Base-by-base conservation (phyloP, 2,329 filamentous ascomycete species). In the Aspergillus ruber region DNA sequence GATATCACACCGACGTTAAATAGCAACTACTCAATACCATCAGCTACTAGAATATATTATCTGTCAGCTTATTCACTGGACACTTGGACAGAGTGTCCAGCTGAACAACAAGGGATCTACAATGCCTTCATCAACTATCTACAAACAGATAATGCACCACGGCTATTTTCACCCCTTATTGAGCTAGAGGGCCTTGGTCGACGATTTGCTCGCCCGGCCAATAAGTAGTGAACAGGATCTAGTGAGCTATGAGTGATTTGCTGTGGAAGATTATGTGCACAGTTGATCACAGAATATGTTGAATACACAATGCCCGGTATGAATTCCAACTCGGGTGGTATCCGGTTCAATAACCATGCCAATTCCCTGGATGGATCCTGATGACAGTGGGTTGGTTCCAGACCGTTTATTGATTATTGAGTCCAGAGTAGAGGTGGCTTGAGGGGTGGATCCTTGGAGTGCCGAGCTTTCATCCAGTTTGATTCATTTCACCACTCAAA, bases 281-380 rank as follows among this genome's bases (percentile, higher is more conserved):
- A 33, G n/a, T 33, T 33, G 32, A 33, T n/a, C n/a, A 33, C 32
- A 33, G 12, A 33, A 15, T 13, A 33, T 33, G 32, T 33, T n/a
- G n/a, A 13, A 33, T 33, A 33, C 32, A 12, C 12, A 33, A 33
- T 33, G 12, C 32, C 32, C 32, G 32, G 32, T 4, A 33, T 33
- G 32, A 33, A 33, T 33, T 33, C 12, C 32, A 33, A 33, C 12
- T 15, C 32, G 10, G 32, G 32, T 15, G 32, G 10, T 2, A 15
- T n/a, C 4, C 32, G 32, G 32, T 33, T 33, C 32, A 33, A 33
- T 38, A 38, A 15, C 59, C 0, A 54, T 85, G 20, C 75, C 78
- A 54, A 46, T 81, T 1, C 83, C 81, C 49, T 38, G 15, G 35
- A 38, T 38, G n/a, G n/a, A 38, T 38, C 15, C 35, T 18, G 32